phyloP scores from a whole-genome alignment of 179 eudicot species.

The Vitellaria paradoxa region DNA sequence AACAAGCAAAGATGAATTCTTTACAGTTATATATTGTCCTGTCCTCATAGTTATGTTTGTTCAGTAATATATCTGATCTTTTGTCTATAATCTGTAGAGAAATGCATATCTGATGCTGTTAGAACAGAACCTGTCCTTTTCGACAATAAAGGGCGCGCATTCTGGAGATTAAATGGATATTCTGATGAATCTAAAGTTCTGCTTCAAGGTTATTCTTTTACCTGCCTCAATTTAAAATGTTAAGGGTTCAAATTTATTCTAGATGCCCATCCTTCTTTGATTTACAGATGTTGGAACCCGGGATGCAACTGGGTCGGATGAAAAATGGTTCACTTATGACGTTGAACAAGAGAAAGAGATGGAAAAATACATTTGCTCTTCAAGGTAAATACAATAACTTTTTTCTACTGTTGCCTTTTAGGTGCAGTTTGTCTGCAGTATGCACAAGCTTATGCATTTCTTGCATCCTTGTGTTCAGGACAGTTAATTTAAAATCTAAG shows the following conservation, averaged over 20 bases:
- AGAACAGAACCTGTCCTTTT: constrained; percentile 58
- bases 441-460: not conserved
- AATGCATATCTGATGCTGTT: constrained; percentile 48
- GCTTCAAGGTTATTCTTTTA: constrained; percentile 56
- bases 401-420: not conserved
- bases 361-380: constrained; percentile 38
- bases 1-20: too few relatives aligned
- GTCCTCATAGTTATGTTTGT: not conserved
- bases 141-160: constrained; percentile 45
- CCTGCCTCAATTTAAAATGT: not conserved
- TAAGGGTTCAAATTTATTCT: not conserved
- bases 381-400: constrained; percentile 38
- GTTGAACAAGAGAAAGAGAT: constrained; percentile 50
- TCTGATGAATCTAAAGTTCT: constrained; percentile 38
- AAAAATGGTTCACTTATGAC: constrained; percentile 63
- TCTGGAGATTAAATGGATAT: constrained; percentile 63
- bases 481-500: not conserved
- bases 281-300: constrained; percentile 50
- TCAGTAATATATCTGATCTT: not conserved
- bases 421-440: not conserved
- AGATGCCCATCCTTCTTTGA: not conserved
- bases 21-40: not conserved
- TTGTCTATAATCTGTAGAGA: constrained; percentile 34
- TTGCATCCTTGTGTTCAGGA: not conserved
- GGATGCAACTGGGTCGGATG: constrained; percentile 35